phyloP scores from a whole-genome alignment of 208 protist species.

The Phytomonas francai region DNA sequence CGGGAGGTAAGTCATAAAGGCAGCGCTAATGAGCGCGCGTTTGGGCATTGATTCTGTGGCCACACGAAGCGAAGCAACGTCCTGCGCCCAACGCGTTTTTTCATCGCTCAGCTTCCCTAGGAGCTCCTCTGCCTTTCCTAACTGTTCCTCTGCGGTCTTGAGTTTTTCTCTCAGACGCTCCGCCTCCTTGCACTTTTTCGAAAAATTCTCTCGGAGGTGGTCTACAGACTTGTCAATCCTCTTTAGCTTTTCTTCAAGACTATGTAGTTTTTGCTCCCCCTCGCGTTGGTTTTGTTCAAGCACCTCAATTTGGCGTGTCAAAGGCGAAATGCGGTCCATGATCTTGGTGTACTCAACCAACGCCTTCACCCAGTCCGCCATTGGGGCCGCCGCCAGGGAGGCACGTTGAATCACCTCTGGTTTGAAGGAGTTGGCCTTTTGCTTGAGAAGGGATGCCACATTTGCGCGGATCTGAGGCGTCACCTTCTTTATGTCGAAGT shows the following conservation, averaged over 20 bases:
- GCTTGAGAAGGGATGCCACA: slow-evolving; percentile 76
- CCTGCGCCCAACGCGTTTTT: slow-evolving; percentile 90
- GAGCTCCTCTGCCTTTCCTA: slow-evolving; percentile 88
- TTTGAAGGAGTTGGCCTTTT: slow-evolving; percentile 90
- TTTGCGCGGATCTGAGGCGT: slow-evolving; percentile 77
- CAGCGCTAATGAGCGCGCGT: slow-evolving; percentile 78
- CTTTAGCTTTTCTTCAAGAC: slow-evolving; percentile 77
- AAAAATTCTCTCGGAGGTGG: slow-evolving; percentile 72
- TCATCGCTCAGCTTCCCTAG: slow-evolving; percentile 94
- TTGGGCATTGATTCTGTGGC: slow-evolving; percentile 72
- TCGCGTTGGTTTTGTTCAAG: slow-evolving; percentile 69
- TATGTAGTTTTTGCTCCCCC: slow-evolving; percentile 70
- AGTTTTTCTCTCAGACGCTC: slow-evolving; percentile 81
- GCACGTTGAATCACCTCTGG: slow-evolving; percentile 87
- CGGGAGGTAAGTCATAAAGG: slow-evolving; percentile 92
- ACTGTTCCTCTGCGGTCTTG: slow-evolving; percentile 81
- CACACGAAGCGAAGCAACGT: slow-evolving; percentile 56
- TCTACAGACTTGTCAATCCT: slow-evolving; percentile 85
- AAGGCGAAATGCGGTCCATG: slow-evolving; percentile 85
- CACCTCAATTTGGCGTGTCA: slow-evolving; percentile 77
- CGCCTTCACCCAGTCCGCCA: slow-evolving; percentile 96
- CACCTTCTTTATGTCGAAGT: slow-evolving; percentile 93
- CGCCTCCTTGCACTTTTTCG: slow-evolving; percentile 91
- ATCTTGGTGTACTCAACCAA: slow-evolving; percentile 94
- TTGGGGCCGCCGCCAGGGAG: slow-evolving; percentile 90